Percentiles rank a stretch among this genome's conserved stretches.
Conservation (phyloP, 208 protist species). For the Leishmania braziliensis region DNA sequence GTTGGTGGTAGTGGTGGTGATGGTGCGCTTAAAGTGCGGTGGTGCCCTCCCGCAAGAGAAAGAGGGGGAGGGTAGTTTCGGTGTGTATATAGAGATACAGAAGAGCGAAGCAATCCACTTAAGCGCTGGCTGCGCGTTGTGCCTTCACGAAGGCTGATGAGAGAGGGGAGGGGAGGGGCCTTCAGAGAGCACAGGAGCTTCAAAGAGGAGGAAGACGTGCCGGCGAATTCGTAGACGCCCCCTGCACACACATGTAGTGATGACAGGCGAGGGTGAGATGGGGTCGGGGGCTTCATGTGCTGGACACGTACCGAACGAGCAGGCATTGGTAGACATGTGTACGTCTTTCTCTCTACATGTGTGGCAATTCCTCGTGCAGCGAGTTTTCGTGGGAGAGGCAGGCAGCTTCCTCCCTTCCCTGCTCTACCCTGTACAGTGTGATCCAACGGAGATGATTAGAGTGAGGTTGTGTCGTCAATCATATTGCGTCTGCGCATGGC, state of each 20-base stretch:
- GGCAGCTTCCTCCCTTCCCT: neutral
- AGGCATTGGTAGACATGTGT: neutral
- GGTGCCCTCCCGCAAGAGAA: neutral
- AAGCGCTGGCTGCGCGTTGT: neutral
- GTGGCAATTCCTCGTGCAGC: neutral
- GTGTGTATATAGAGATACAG: no score
- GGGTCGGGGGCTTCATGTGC: neutral
- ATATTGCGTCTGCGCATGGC: neutral
- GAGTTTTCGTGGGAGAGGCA: neutral
- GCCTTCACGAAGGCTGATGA: neutral
- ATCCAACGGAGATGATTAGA: neutral
- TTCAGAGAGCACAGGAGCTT: neutral
- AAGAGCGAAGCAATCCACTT: neutral
- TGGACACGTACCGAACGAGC: neutral
- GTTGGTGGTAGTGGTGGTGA: neutral
- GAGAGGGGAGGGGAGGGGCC: neutral
- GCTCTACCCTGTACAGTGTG: neutral
- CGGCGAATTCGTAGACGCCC: neutral
- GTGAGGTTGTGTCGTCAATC: neutral
- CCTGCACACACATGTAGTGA: neutral
- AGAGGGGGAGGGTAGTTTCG: neutral
- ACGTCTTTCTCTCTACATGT: neutral
- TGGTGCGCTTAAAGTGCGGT: neutral
- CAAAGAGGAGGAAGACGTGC: constrained; percentile 2
- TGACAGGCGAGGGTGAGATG: neutral